Conservation (phyloP, 345 rosid genomes). For the Citrus hindsii region DNA sequence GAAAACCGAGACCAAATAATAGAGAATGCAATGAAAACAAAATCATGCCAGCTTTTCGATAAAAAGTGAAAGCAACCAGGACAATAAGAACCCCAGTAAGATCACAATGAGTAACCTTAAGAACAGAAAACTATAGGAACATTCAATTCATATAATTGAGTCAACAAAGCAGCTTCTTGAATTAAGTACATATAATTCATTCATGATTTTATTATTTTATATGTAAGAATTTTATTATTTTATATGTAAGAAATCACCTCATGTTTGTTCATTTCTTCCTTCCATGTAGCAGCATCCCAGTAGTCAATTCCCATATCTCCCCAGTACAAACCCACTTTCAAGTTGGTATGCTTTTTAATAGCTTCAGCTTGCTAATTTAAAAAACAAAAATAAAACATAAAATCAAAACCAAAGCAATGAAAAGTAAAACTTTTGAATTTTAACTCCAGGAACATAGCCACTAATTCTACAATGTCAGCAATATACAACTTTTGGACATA, state of each 20-base stretch:
- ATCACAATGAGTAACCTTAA: background rate
- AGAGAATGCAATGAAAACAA: background rate
- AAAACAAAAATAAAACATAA: constrained; percentile 3
- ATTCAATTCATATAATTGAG: background rate
- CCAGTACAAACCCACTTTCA: constrained; percentile 69
- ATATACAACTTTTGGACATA: background rate
- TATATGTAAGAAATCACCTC: constrained; percentile 50
- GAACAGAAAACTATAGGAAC: background rate
- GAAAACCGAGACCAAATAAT: background rate
- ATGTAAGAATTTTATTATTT: background rate
- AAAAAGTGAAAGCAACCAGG: background rate
- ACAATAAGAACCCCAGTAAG: background rate
- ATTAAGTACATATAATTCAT: background rate
- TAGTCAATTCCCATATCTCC: constrained; percentile 86
- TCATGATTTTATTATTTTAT: background rate
- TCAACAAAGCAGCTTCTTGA: background rate
- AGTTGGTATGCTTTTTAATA: constrained; percentile 59
- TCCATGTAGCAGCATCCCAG: constrained; percentile 65
- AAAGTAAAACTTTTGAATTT: background rate
- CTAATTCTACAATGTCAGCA: background rate
- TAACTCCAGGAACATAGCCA: background rate
- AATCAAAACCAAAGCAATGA: background rate
- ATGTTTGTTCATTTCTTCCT: constrained; percentile 39
- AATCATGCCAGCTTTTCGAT: background rate
- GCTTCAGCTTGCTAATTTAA: constrained; percentile 73